Evolutionary conservation across 306 rosid species (phyloP), one percentile per base, ranked within the genome.

Genomic region (Citrullus mucosospermus): DNA sequence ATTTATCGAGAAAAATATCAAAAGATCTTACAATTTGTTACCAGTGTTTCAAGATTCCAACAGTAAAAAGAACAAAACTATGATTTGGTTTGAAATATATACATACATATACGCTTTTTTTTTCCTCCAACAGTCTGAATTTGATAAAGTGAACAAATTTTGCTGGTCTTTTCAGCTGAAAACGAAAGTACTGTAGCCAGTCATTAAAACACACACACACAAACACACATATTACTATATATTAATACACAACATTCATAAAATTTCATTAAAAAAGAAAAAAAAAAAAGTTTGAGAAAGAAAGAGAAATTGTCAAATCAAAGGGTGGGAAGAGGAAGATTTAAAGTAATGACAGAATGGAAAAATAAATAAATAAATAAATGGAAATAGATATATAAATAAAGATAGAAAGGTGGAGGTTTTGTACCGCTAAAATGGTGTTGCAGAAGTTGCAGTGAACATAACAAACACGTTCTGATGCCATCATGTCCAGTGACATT

Each of bases 381-480:
- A 32, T 32, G 36, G 36, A 32, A 32, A 32, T 0, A 8, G 25
- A 67, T 50, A 76, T 71, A 74, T 28, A 78, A 6, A 25, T 59
- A 48, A 16, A 63, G 17, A 79, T 55, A 46, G 83, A 39, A 68
- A 78, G 85, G 76, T 66, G 48, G 78, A 85, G 86, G 77, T 79
- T 6, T 48, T 79, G 90, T 96, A 96, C 99, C 99, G 98, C 99
- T 83, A 96, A 81, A 87, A 92, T 89, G 96, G 98, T 96, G 93
- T 90, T 92, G 99, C 99, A 96, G 97, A 91, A 88, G 86, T 92
- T 96, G 97, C 99, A 96, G 93, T 92, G 97, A 85, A 92, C 97
- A 90, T 92, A 96, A 86, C 99, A 96, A 86, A 96, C 93, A 85
- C 97, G 97, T 88, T 92, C 99, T 28, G 97, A 38, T 81, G 96